Evolutionary conservation across 331 rosid species (phyloP).

Genomic region (Acacia concinna): DNA sequence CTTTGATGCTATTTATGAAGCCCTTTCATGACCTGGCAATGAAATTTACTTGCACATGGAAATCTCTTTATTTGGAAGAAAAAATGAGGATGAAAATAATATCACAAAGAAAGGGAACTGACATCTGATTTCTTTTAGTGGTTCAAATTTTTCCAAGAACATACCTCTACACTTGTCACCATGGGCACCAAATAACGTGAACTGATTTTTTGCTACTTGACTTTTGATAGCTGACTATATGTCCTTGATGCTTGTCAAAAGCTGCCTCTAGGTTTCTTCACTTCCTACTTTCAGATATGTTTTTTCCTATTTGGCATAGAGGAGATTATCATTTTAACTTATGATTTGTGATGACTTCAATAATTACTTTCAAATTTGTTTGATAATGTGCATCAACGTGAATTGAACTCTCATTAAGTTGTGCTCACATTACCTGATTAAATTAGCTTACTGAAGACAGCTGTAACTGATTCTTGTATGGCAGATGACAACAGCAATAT

Average conservation of each 20-base stretch:
- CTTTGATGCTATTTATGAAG: conserved; percentile 8
- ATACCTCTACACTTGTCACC: conserved; percentile 16
- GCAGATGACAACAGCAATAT: conserved; percentile 95
- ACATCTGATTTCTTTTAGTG: conserved; percentile 18
- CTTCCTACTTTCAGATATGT: neutral
- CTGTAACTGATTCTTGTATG: conserved; percentile 29
- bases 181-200: neutral
- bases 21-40: conserved; percentile 1
- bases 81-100: conserved; percentile 10
- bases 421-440: neutral
- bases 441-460: conserved; percentile 20
- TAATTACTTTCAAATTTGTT: neutral
- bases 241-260: conserved; percentile 22
- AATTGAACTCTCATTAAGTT: conserved; percentile 8
- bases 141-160: neutral
- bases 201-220: conserved; percentile 23
- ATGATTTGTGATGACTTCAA: neutral
- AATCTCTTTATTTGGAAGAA: neutral
- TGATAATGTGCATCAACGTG: conserved; percentile 6
- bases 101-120: conserved; percentile 22
- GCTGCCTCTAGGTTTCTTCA: conserved; percentile 17
- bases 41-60: neutral
- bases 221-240: conserved; percentile 20
- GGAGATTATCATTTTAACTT: neutral
- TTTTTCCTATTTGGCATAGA: neutral